Conservation (phyloP, 805 yeast species). For the Wickerhamiella dianesei region DNA sequence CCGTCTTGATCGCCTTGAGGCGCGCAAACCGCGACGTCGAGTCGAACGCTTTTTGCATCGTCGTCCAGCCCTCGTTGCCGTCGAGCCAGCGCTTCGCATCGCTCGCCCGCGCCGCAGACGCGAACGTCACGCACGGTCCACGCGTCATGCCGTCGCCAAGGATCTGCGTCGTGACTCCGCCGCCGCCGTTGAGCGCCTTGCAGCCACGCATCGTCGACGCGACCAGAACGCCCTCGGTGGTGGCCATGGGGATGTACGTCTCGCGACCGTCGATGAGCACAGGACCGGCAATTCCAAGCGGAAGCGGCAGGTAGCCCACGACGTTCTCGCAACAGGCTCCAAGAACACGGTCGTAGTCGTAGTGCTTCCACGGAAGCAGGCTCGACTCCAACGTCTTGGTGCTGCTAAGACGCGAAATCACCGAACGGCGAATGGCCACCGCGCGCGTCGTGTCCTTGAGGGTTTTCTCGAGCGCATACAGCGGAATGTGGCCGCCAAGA, state of each 20-base stretch:
- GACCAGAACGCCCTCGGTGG: slow-evolving; percentile 96
- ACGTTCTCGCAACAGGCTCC: slow-evolving; percentile 99
- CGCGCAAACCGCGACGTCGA: slow-evolving; percentile 97
- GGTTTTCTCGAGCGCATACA: slow-evolving; percentile 90
- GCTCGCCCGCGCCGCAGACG: slow-evolving; percentile 74
- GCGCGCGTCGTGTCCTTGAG: slow-evolving; percentile 83
- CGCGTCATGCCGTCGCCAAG: slow-evolving; percentile 98
- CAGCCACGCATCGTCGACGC: slow-evolving; percentile 99
- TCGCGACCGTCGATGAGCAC: slow-evolving; percentile 77
- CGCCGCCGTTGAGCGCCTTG: slow-evolving; percentile 93
- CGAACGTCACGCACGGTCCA: slow-evolving; percentile 94
- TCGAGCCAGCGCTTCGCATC: slow-evolving; percentile 92
- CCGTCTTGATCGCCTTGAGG: slow-evolving; percentile 78
- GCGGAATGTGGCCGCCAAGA: slow-evolving; percentile 64
- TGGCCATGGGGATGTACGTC: slow-evolving; percentile 94
- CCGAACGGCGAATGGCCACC: slow-evolving; percentile 80
- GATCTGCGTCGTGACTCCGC: slow-evolving; percentile 84
- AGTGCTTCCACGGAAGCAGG: slow-evolving; percentile 64
- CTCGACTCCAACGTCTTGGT: slow-evolving; percentile 65
- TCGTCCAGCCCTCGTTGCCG: slow-evolving; percentile 80
- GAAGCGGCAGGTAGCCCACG: slow-evolving; percentile 90
- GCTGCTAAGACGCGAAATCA: slow-evolving; percentile 71
- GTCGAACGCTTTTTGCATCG: slow-evolving; percentile 77
- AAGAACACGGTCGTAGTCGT: slow-evolving; percentile 89
- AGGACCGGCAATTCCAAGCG: slow-evolving; percentile 98